These are phyloP conservation scores for Luzula sylvatica DNA, from an alignment of 176 grass and related monocot genomes.

Conservation along the genomic window DNA sequence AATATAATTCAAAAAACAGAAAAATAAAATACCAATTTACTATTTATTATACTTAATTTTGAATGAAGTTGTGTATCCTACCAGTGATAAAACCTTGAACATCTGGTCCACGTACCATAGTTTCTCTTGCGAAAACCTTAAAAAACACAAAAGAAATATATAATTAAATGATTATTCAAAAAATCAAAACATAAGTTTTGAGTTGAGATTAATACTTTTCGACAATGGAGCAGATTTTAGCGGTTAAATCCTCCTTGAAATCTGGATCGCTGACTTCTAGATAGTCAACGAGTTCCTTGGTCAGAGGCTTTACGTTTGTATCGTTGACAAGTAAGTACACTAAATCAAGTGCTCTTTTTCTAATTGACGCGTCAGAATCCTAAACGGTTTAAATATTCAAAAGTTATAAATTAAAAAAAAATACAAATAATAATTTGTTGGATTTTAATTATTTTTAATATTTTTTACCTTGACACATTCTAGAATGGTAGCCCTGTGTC, in stretches of 20 bases:
- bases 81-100: constrained; percentile 95
- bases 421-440: no score
- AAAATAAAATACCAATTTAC: constrained; percentile 1
- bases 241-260: constrained; percentile 92
- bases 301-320: constrained; percentile 80
- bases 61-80: constrained; percentile 21
- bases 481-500: constrained; percentile 84
- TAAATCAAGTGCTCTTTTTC: constrained; percentile 95
- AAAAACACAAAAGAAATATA: constrained; percentile 20
- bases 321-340: constrained; percentile 88
- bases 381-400: no score
- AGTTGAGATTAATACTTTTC: constrained; percentile 79
- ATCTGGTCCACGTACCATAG: constrained; percentile 96
- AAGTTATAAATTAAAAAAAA: no score
- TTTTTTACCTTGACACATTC: constrained; percentile 90
- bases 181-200: background rate
- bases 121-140: constrained; percentile 96
- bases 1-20: background rate
- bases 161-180: constrained; percentile 4
- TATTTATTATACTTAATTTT: no score
- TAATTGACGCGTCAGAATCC: constrained; percentile 99
- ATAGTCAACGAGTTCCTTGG: constrained; percentile 96
- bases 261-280: constrained; percentile 93
- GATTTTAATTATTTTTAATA: background rate
- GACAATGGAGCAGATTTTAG: constrained; percentile 86